Evolutionary conservation across 768 basidiomycete genomes (phyloP).

Genomic region (Kwoniella bestiolae): DNA sequence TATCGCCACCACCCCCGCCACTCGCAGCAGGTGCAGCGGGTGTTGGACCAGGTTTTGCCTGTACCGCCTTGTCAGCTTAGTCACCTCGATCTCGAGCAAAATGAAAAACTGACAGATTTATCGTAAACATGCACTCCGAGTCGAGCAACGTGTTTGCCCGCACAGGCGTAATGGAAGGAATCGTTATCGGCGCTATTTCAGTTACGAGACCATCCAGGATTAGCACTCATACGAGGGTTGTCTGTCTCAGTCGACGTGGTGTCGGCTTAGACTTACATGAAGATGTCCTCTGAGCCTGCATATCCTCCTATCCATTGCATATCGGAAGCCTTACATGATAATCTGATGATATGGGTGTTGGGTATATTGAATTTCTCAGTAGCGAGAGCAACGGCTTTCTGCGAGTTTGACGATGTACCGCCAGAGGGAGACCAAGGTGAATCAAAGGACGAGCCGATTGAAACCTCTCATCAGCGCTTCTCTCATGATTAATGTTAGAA

Average conservation of each 20-base stretch:
- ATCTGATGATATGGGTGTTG: constrained; percentile 40
- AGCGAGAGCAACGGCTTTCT: constrained; percentile 51
- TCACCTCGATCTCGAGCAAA: neutral
- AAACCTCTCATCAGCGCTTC: constrained; percentile 1
- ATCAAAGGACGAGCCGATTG: neutral
- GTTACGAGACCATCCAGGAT: neutral
- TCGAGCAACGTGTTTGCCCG: constrained; percentile 52
- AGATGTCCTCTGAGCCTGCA: constrained; percentile 38
- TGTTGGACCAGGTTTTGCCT: constrained; percentile 23
- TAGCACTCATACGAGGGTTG: neutral
- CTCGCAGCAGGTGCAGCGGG: constrained; percentile 14
- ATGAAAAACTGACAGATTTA: constrained; percentile 41
- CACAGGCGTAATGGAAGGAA: constrained; percentile 55
- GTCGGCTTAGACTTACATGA: constrained; percentile 36
- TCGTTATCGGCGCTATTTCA: constrained; percentile 51
- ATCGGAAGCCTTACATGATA: constrained; percentile 47
- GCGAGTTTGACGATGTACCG: neutral
- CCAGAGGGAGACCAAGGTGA: neutral
- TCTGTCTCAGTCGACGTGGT: neutral
- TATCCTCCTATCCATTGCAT: constrained; percentile 50
- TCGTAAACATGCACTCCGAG: constrained; percentile 51
- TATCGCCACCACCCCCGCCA: constrained; percentile 20
- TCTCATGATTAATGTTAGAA: neutral
- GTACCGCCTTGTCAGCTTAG: too few relatives aligned
- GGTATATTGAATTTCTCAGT: constrained; percentile 52